phyloP scores from a whole-genome alignment of 768 basidiomycete genomes.

The Boletus vermiculosoides region DNA sequence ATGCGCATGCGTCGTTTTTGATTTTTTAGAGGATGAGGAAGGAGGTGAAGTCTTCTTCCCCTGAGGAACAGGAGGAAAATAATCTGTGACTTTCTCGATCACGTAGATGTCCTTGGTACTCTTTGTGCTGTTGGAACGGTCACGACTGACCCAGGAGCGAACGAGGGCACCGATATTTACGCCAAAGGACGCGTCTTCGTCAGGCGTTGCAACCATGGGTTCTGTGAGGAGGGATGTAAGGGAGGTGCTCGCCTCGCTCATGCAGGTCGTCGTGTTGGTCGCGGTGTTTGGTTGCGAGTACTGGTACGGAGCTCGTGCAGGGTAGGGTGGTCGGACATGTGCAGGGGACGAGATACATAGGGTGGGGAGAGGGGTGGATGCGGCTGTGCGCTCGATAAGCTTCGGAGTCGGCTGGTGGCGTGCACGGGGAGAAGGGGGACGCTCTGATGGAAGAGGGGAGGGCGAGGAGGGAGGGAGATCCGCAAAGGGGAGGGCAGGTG shows the following conservation, averaged over 20 bases:
- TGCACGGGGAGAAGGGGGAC: constrained; percentile 20
- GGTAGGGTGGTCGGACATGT: constrained; percentile 27
- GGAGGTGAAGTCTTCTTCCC: constrained; percentile 15
- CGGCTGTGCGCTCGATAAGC: constrained; percentile 36
- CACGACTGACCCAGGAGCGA: constrained; percentile 29
- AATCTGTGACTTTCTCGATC: constrained; percentile 32
- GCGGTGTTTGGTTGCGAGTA: constrained; percentile 35
- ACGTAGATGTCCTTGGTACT: constrained; percentile 28
- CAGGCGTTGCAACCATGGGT: constrained; percentile 40
- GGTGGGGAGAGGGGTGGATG: constrained; percentile 39
- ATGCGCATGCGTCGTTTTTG: constrained; percentile 11
- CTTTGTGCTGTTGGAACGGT: constrained; percentile 24
- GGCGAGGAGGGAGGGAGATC: constrained; percentile 12
- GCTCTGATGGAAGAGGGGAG: constrained; percentile 6
- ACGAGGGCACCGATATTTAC: constrained; percentile 45
- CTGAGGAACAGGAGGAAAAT: constrained; percentile 25
- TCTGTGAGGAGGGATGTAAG: constrained; percentile 49
- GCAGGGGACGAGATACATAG: constrained; percentile 50
- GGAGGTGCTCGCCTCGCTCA: constrained; percentile 46
- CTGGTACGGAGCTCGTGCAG: constrained; percentile 35
- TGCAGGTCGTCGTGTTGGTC: constrained; percentile 34
- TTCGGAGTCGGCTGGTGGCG: constrained; percentile 32
- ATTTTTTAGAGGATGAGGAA: constrained; percentile 19
- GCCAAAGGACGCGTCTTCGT: constrained; percentile 44
- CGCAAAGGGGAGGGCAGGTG: constrained; percentile 28